phyloP scores from a whole-genome alignment of 257 asterid genomes.

The Lithospermum erythrorhizon region DNA sequence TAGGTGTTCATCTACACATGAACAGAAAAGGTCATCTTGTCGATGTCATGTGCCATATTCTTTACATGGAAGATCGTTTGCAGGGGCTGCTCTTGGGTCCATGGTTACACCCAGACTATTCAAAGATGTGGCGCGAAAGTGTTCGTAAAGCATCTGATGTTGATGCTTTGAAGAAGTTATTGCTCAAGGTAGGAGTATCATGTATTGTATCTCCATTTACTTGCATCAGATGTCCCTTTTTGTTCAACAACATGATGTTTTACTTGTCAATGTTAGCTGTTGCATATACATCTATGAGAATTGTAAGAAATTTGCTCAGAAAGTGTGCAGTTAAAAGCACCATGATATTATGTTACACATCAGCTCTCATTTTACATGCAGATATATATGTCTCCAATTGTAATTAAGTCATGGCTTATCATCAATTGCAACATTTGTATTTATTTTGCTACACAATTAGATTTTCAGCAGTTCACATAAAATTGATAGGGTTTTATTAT shows the following conservation, averaged over 20 bases:
- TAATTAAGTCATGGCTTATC: too few relatives aligned
- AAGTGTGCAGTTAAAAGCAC: too few relatives aligned
- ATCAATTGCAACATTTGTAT: not conserved
- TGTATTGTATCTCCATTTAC: not conserved
- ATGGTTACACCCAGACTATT: conserved; percentile 71
- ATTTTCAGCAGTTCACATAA: not conserved
- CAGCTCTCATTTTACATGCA: too few relatives aligned
- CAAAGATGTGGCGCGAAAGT: conserved; percentile 58
- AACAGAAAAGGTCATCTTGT: conserved; percentile 52
- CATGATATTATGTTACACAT: too few relatives aligned
- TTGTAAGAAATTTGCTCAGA: too few relatives aligned
- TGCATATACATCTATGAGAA: not conserved
- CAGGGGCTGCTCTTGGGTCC: conserved; percentile 89
- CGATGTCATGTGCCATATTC: conserved; percentile 60
- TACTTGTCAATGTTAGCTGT: not conserved
- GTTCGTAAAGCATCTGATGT: conserved; percentile 37
- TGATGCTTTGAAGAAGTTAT: conserved; percentile 32
- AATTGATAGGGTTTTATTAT: not conserved
- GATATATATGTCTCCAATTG: too few relatives aligned
- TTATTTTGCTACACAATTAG: conserved; percentile 1
- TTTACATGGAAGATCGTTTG: conserved; percentile 66
- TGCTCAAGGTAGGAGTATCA: conserved; percentile 48
- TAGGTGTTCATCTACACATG: conserved; percentile 34
- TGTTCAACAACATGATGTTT: not conserved
- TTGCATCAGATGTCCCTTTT: not conserved